Evolutionary conservation across 78 protist genomes (phyloP).

Genomic region (Polysphondylium violaceum): DNA sequence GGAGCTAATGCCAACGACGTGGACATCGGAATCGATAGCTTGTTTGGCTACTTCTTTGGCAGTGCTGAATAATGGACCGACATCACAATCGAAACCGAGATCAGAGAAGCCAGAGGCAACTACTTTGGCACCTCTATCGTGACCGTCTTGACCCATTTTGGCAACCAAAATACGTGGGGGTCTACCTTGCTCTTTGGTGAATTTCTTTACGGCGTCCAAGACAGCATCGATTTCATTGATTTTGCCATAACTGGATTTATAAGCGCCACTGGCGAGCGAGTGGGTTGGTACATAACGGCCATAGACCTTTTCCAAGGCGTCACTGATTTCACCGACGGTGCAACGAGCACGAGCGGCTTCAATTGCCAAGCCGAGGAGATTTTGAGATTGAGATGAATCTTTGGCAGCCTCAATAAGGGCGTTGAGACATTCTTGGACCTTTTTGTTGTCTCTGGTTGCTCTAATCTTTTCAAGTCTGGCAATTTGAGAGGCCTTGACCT

Average conservation of each 20-base stretch:
- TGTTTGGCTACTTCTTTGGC: constrained; percentile 90
- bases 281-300: constrained; percentile 74
- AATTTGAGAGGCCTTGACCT: constrained; percentile 81
- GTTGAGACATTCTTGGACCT: constrained; percentile 50
- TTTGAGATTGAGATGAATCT: constrained; percentile 25
- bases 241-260: constrained; percentile 65
- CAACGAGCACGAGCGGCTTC: constrained; percentile 93
- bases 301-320: constrained; percentile 90
- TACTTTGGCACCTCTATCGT: constrained; percentile 99
- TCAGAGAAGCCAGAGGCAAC: constrained; percentile 98
- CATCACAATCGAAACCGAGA: constrained; percentile 98
- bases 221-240: constrained; percentile 68
- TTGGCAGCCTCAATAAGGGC: constrained; percentile 85
- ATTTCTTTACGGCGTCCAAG: constrained; percentile 59
- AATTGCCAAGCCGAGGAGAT: constrained; percentile 85
- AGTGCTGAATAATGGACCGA: constrained; percentile 88
- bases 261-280: constrained; percentile 89
- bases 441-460: constrained; percentile 46
- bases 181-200: constrained; percentile 88
- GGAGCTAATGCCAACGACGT: constrained; percentile 95
- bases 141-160: constrained; percentile 99
- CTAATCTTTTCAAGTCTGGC: constrained; percentile 63
- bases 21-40: constrained; percentile 98
- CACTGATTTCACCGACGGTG: constrained; percentile 97
- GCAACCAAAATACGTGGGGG: constrained; percentile 97